A percentile compares a stretch with the other conserved stretches of the same genome.
These are phyloP conservation scores for Globisporangium yorkense DNA, from an alignment of 352 stramenopile genomes.

Conservation along the genomic window DNA sequence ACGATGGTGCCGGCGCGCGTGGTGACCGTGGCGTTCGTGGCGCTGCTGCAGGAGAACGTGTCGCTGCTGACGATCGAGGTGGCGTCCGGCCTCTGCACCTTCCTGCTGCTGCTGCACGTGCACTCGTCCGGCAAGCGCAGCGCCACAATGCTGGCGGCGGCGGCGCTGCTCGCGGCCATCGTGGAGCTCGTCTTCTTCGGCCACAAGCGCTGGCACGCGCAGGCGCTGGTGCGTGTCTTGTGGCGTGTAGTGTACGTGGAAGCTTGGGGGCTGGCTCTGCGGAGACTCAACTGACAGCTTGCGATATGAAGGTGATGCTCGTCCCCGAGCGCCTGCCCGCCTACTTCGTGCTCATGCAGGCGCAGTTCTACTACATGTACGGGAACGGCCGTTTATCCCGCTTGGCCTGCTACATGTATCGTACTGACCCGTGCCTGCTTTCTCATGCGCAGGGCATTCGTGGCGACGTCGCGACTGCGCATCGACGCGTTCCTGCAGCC, in stretches of 20 bases:
- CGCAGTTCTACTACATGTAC: slow-evolving; percentile 78
- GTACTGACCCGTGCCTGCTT: neutral
- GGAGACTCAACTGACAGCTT: neutral
- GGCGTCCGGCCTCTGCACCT: slow-evolving; percentile 44
- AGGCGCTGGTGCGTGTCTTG: slow-evolving; percentile 34
- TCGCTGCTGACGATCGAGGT: slow-evolving; percentile 64
- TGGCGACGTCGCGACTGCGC: slow-evolving; percentile 53
- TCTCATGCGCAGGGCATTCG: slow-evolving; percentile 47
- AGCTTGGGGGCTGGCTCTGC: too few relatives aligned
- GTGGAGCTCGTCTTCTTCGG: slow-evolving; percentile 65
- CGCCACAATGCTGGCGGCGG: slow-evolving; percentile 48
- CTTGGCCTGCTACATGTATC: too few relatives aligned
- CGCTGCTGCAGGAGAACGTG: slow-evolving; percentile 72
- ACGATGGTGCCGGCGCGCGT: slow-evolving; percentile 34
- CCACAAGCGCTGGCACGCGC: slow-evolving; percentile 61
- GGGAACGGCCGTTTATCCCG: neutral
- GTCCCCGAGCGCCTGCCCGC: slow-evolving; percentile 43
- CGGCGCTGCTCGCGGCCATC: slow-evolving; percentile 40
- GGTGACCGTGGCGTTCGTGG: slow-evolving; percentile 60
- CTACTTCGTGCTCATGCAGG: slow-evolving; percentile 61
- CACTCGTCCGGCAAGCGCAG: slow-evolving; percentile 74
- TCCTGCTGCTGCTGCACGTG: slow-evolving; percentile 72
- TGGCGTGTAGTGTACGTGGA: neutral
- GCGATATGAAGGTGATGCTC: slow-evolving; percentile 39
- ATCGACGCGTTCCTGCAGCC: slow-evolving; percentile 73